These are phyloP conservation scores for Russula foetens DNA, from an alignment of 768 basidiomycete genomes.

Conservation along the genomic window DNA sequence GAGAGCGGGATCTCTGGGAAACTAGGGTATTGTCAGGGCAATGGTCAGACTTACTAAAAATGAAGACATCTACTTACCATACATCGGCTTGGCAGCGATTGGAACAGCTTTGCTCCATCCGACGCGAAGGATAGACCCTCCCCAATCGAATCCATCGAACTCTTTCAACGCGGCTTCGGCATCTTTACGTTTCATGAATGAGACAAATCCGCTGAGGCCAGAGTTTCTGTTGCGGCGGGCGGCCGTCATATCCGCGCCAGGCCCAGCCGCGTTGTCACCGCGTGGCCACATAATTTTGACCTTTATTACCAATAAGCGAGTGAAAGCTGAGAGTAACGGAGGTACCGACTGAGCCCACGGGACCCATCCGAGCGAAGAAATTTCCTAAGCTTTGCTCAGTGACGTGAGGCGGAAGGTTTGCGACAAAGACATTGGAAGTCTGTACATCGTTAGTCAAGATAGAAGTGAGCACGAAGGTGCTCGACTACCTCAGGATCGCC, in stretches of 20 bases:
- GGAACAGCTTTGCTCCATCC: constrained; percentile 98
- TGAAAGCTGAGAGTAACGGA: background rate
- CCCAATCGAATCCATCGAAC: constrained; percentile 93
- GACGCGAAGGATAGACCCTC: constrained; percentile 76
- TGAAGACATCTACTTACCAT: constrained; percentile 43
- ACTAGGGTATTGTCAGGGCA: constrained; percentile 1
- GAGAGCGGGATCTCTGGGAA: constrained; percentile 22
- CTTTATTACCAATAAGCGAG: constrained; percentile 30
- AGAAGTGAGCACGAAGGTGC: background rate
- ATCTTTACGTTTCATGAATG: constrained; percentile 89
- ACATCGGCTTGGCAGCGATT: constrained; percentile 68
- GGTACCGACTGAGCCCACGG: constrained; percentile 76
- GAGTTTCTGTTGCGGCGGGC: constrained; percentile 61
- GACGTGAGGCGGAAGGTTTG: constrained; percentile 82
- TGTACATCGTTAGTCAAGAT: constrained; percentile 26
- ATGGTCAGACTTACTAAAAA: background rate
- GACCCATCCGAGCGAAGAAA: constrained; percentile 87
- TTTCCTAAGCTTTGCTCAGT: constrained; percentile 80
- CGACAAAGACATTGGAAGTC: constrained; percentile 96
- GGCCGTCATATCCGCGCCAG: constrained; percentile 69
- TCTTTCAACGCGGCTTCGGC: constrained; percentile 86
- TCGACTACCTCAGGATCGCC: constrained; percentile 71
- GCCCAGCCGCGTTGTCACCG: constrained; percentile 55
- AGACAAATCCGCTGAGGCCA: constrained; percentile 92
- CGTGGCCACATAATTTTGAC: constrained; percentile 99